Base-by-base conservation (phyloP, 73 alveolate genomes). In the Vitrella brassicaformis region DNA sequence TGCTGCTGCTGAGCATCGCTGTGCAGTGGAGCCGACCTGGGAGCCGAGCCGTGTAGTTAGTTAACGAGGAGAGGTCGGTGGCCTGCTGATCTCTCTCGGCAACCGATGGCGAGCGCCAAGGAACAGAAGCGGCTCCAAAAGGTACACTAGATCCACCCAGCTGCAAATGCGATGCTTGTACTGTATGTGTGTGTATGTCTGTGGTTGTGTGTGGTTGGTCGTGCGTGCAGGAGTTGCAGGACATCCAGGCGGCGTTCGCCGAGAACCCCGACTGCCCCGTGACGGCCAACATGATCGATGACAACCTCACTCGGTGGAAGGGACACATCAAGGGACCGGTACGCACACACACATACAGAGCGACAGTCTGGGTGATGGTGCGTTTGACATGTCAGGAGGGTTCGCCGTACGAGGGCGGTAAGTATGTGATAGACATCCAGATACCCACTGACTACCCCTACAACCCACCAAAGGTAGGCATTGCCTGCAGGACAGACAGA, bases 401-500 rank as follows among this genome's bases (percentile, higher is more conserved):
- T 31, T 81, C 95, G 4, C 78, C 89, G 66, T 88, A 79, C 47
- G 87, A 75, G 46, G 97, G 96, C 28, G 97, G 97, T 27, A 84
- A 74, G 9, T 91, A 90, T 72, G 84, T 68, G 67, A 84, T 91
- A 19, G 97, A 91, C 79, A 91, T 91, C 31, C 84, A 87, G 69
- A 91, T 91, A 46, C 97, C 97, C 32, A 89, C 86, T 31, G 97
- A 91, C 67, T 91, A 91, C 66, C 97, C 97, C 68, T 90, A 68
- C 84, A 77, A 70, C 64, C 84, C 84, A 0, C 84, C 84, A 30
- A 77, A 77, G n/a, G n/a, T n/a, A n/a, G n/a, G n/a, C n/a, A n/a
- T n/a, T n/a, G n/a, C n/a, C n/a, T n/a, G n/a, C n/a, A n/a, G n/a
- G n/a, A n/a, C n/a, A n/a, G n/a, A n/a, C n/a, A n/a, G n/a, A n/a